A percentile compares a stretch with the other conserved stretches of the same genome.
These are phyloP conservation scores for Linnemannia zychae DNA, from an alignment of 192 early-diverging fungal species.

Conservation along the genomic window DNA sequence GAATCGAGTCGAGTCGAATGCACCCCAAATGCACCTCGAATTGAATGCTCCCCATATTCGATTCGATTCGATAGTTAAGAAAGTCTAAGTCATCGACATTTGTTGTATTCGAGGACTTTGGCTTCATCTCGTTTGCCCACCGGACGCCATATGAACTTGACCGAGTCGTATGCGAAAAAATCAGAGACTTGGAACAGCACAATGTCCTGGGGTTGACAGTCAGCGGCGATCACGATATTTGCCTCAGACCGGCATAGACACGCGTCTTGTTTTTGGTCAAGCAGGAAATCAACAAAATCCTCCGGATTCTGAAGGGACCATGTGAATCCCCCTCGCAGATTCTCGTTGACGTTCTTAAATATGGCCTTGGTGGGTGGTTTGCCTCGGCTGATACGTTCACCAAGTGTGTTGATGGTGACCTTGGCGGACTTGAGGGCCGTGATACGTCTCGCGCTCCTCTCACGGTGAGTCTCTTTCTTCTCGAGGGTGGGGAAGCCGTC, in stretches of 20 bases:
- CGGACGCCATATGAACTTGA: background rate
- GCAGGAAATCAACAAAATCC: slow-evolving; percentile 9
- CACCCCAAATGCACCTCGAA: no score
- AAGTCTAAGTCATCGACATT: no score
- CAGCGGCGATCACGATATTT: slow-evolving; percentile 16
- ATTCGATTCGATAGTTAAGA: no score
- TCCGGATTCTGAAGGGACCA: slow-evolving; percentile 11
- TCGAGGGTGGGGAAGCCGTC: slow-evolving; percentile 19
- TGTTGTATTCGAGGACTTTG: slow-evolving; percentile 19
- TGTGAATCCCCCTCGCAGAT: slow-evolving; percentile 12
- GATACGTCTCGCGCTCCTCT: background rate
- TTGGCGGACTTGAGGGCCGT: slow-evolving; percentile 15
- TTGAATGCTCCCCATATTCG: no score
- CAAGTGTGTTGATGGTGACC: slow-evolving; percentile 13
- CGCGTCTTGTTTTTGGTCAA: background rate
- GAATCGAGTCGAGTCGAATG: no score
- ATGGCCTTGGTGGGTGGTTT: slow-evolving; percentile 5
- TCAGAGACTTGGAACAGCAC: slow-evolving; percentile 15
- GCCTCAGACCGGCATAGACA: background rate
- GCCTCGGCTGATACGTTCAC: slow-evolving; percentile 1
- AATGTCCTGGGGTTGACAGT: slow-evolving; percentile 17
- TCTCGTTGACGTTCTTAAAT: slow-evolving; percentile 11
- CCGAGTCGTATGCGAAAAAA: slow-evolving; percentile 10
- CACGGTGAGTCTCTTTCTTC: slow-evolving; percentile 17
- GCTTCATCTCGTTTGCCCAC: slow-evolving; percentile 13